Evolutionary conservation across 768 basidiomycete genomes (phyloP), one percentile per base, ranked within the genome.

Genomic region (Russula griseocarnosa): DNA sequence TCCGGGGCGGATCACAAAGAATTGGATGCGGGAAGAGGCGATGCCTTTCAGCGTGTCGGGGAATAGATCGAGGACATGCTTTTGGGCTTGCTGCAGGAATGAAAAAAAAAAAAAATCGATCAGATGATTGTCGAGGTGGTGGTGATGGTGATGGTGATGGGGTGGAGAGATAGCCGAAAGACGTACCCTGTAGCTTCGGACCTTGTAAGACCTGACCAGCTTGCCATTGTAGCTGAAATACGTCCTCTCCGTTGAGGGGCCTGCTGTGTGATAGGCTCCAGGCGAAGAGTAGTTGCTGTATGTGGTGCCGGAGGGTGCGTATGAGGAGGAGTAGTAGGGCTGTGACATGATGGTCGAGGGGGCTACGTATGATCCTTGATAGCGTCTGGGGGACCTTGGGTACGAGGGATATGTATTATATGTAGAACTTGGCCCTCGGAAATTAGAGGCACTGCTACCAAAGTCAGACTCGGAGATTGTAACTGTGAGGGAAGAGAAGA

Each of bases 11-110:
- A 52, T 42, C 4, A 65, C 64, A 22, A 52, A 65, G n/a, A 65
- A 65, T 49, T 65, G 59, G 49, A 65, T 57, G 50, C 64, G 64
- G n/a, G 64, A 65, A 1, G 64, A 51, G 3, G 64, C 64, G 26
- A 65, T 16, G 20, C 64, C 64, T 22, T 46, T 14, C 32, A 65
- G 40, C 42, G 38, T 0, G 20, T 65, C 64, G 10, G 64, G 64
- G 16, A 46, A 65, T 24, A 65, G n/a, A 40, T 55, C 16, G 1
- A 61, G 42, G 40, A 57, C 59, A 30, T 61, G 64, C 30, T 50
- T 61, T 32, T 65, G 64, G n/a, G 64, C 59, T 1, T 32, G 46
- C 64, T 65, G 16, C 36, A 5, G 38, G 38, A n/a, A n/a, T n/a
- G n/a, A n/a, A n/a, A n/a, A n/a, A 10, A 13, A 30, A 5, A 3